Evolutionary conservation across 1,139 yeast genomes (phyloP).

Genomic region (Pichia sp.): DNA sequence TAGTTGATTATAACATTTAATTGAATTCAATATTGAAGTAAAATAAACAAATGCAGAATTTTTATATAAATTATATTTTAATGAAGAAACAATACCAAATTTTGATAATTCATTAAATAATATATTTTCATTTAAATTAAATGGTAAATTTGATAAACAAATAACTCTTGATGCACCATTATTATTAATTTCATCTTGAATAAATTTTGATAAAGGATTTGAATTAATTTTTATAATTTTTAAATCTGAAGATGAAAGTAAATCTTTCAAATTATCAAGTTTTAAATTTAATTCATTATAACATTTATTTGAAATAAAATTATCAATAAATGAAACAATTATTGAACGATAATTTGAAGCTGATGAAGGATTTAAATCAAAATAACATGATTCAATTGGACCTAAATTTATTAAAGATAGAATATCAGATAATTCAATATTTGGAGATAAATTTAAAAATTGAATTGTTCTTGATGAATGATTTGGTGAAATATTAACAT

Average conservation of each 20-base stretch:
- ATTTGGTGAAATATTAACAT: conserved; percentile 37
- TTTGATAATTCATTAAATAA: conserved; percentile 59
- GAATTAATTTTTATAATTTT: conserved; percentile 66
- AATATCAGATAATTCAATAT: conserved; percentile 29
- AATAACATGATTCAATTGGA: conserved; percentile 37
- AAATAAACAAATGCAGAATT: conserved; percentile 77
- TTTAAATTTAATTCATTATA: conserved; percentile 39
- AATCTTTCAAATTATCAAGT: conserved; percentile 36
- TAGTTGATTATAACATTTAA: conserved; percentile 67
- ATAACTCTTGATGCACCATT: conserved; percentile 92
- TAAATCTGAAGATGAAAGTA: conserved; percentile 38
- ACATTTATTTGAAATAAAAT: conserved; percentile 40
- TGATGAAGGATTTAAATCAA: conserved; percentile 10
- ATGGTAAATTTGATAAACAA: conserved; percentile 67
- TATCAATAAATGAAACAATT: conserved; percentile 36
- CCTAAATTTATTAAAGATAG: conserved; percentile 29
- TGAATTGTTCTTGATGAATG: conserved; percentile 30
- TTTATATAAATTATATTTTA: conserved; percentile 67
- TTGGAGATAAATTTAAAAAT: conserved; percentile 26
- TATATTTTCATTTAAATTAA: conserved; percentile 40
- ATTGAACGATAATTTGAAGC: conserved; percentile 7
- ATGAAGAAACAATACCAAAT: conserved; percentile 78
- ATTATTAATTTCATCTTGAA: conserved; percentile 66
- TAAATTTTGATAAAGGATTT: conserved; percentile 57
- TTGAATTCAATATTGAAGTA: conserved; percentile 74